These are phyloP conservation scores for Neotropicomus parvogracilis DNA, from an alignment of 1,284 basidiomycete genomes.

Conservation along the genomic window DNA sequence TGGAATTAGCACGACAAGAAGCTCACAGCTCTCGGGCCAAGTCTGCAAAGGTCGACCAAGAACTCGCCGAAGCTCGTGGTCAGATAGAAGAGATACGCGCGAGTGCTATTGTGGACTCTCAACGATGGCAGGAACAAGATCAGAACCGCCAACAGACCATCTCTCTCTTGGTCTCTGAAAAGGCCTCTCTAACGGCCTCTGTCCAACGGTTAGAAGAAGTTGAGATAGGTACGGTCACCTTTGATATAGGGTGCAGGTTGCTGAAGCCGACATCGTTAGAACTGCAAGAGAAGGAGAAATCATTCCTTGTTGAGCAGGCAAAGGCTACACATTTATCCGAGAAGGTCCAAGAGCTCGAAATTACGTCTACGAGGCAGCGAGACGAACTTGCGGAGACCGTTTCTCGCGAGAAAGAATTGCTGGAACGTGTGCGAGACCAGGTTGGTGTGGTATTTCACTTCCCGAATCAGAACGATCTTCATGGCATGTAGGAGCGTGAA, in stretches of 20 bases:
- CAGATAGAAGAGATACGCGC: conserved; percentile 21
- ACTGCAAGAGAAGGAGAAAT: conserved; percentile 42
- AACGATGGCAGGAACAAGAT: conserved; percentile 32
- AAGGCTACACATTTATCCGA: conserved; percentile 40
- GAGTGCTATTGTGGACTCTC: conserved; percentile 11
- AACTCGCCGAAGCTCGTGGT: conserved; percentile 19
- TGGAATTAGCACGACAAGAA: conserved; percentile 17
- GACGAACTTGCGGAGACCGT: conserved; percentile 36
- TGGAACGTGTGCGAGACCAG: conserved; percentile 60
- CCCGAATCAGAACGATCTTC: background rate
- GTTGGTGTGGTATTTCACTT: conserved; percentile 35
- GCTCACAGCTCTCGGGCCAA: conserved; percentile 7
- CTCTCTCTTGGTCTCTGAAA: conserved; percentile 65
- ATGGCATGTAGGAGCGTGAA: conserved; percentile 58
- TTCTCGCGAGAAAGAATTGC: conserved; percentile 51
- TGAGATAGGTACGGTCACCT: conserved; percentile 44
- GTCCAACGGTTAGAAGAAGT: conserved; percentile 49
- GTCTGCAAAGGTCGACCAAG: conserved; percentile 20
- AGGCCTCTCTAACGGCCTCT: conserved; percentile 53
- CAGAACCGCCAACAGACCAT: conserved; percentile 64
- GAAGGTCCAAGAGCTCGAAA: conserved; percentile 42
- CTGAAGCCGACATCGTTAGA: conserved; percentile 35
- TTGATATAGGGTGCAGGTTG: background rate
- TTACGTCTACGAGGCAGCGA: conserved; percentile 38
- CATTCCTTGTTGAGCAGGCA: conserved; percentile 43